Conservation (phyloP, 2,329 filamentous ascomycete species). For the Fusarium fujikuroi region DNA sequence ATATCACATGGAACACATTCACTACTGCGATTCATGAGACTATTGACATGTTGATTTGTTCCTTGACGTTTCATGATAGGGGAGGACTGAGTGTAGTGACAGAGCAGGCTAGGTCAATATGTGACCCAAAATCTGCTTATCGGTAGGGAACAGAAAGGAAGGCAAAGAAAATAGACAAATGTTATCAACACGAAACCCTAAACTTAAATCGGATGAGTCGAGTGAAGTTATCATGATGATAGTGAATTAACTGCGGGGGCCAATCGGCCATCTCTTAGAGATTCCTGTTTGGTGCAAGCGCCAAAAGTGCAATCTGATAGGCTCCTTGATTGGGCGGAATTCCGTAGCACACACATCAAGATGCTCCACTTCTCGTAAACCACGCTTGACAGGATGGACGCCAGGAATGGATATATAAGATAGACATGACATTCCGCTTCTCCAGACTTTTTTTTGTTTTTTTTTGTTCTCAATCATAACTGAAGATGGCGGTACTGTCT, state of each 20-base stretch:
- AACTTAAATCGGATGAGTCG: not conserved
- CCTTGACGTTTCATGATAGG: not conserved
- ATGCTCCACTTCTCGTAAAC: not conserved
- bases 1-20: rapidly evolving
- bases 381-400: not conserved
- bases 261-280: conserved; percentile 27
- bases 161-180: not conserved
- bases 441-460: not conserved
- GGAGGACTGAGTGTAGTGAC: not conserved
- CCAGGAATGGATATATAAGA: not conserved
- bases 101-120: not conserved
- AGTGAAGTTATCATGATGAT: not conserved
- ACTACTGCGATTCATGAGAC: not conserved
- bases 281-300: conserved; percentile 22
- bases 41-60: rapidly evolving
- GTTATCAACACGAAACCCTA: not conserved
- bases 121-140: not conserved
- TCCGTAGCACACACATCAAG: too few relatives aligned
- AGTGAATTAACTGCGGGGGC: not conserved
- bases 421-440: not conserved
- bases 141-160: not conserved
- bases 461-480: too few relatives aligned
- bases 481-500: not conserved
- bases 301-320: too few relatives aligned
- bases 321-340: conserved; percentile 1